Evolutionary conservation across 2,329 filamentous ascomycete genomes (phyloP).

Genomic region (Mollisia scopiformis): DNA sequence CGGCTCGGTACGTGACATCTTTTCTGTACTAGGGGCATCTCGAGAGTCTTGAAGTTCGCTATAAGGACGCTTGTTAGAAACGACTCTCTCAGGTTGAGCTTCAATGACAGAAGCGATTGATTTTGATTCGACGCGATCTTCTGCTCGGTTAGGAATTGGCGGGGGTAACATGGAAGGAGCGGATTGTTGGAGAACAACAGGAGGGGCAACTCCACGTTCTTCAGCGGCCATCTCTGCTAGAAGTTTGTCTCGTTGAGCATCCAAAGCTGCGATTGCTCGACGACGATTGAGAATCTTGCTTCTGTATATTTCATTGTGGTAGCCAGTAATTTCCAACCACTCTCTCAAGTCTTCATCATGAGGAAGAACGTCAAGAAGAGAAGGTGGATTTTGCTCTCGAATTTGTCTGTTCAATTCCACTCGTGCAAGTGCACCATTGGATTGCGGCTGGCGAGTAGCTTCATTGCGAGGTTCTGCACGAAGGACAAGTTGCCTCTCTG

Average conservation of each 20-base stretch:
- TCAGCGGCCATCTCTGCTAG: conserved; percentile 34
- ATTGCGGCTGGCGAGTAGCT: conserved; percentile 19
- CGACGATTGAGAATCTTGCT: conserved; percentile 33
- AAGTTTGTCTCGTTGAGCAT: conserved; percentile 36
- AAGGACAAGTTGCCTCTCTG: conserved; percentile 15
- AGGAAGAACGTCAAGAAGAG: conserved; percentile 29
- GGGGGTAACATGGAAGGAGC: conserved; percentile 30
- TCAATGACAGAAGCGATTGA: conserved; percentile 13
- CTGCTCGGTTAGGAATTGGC: conserved; percentile 24
- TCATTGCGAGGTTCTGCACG: conserved; percentile 26
- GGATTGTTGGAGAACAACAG: conserved; percentile 2
- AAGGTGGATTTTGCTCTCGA: conserved; percentile 22
- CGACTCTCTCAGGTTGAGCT: conserved; percentile 17
- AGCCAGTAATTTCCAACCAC: conserved; percentile 41
- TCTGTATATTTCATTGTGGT: conserved; percentile 38
- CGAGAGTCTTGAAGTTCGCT: conserved; percentile 28
- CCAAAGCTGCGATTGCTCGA: conserved; percentile 35
- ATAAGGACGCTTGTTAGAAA: conserved; percentile 34
- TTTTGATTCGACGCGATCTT: conserved; percentile 7
- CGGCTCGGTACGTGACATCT: conserved; percentile 31
- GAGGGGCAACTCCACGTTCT: conserved; percentile 24
- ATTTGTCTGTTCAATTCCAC: conserved; percentile 19
- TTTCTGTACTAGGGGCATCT: conserved; percentile 20
- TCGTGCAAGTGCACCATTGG: conserved; percentile 12
- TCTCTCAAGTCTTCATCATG: conserved; percentile 37